A percentile compares a stretch with the other conserved stretches of the same genome.
These are phyloP conservation scores for Podaxis sp. DNA, from an alignment of 768 basidiomycete species.

Conservation along the genomic window DNA sequence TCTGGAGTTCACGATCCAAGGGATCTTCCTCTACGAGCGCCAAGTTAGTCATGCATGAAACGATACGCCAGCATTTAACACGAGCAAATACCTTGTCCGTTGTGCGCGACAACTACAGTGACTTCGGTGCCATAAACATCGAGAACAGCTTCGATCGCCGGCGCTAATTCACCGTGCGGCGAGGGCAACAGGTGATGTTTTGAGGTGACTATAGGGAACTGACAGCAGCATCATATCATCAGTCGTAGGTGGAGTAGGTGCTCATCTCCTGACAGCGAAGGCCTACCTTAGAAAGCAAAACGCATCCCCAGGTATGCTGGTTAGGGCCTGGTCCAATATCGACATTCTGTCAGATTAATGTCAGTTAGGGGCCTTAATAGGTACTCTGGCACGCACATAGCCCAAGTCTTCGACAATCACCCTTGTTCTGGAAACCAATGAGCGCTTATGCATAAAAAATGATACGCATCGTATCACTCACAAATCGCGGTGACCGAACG, in stretches of 20 bases:
- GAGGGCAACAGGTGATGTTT: constrained; percentile 87
- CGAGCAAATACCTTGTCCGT: constrained; percentile 71
- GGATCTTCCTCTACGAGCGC: constrained; percentile 73
- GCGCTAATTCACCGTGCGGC: constrained; percentile 82
- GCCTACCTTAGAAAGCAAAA: constrained; percentile 71
- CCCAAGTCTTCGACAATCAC: constrained; percentile 75
- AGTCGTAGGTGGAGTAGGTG: not conserved
- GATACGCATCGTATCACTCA: constrained; percentile 28
- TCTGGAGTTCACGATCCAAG: constrained; percentile 86
- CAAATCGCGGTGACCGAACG: constrained; percentile 85
- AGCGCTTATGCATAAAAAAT: constrained; percentile 11
- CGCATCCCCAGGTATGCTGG: constrained; percentile 88
- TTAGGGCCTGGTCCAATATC: constrained; percentile 90
- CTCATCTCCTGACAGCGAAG: not conserved
- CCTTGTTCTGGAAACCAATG: constrained; percentile 53
- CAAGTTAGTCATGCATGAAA: not conserved
- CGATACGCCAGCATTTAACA: not conserved
- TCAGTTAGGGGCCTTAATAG: constrained; percentile 1
- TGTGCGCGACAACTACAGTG: constrained; percentile 85
- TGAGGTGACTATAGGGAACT: constrained; percentile 89
- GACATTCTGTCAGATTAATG: constrained; percentile 58
- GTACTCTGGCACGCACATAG: constrained; percentile 54
- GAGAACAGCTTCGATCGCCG: constrained; percentile 84
- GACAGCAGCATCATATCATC: not conserved
- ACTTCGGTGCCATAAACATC: constrained; percentile 78